Conservation (phyloP, 306 rosid species). For the Cicer cuneatum region DNA sequence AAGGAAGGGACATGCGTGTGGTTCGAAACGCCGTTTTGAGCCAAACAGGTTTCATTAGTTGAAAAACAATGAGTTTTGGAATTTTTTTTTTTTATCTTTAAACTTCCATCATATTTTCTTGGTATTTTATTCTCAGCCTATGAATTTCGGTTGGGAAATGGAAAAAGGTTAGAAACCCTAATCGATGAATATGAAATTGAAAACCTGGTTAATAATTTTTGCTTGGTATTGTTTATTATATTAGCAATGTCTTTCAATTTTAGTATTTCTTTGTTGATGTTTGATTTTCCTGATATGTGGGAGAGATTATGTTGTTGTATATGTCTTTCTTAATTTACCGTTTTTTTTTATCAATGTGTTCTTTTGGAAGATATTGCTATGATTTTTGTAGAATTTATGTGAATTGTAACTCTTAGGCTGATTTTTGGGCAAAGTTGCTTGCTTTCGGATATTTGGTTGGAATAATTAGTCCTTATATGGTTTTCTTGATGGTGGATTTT, state of each 20-base stretch:
- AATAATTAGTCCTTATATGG: background rate
- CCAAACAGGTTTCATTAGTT: constrained; percentile 82
- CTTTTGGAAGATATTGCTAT: constrained; percentile 20
- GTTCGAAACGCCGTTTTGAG: constrained; percentile 81
- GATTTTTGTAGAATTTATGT: background rate
- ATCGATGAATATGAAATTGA: constrained; percentile 31
- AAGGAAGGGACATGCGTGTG: constrained; percentile 66
- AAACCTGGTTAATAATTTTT: background rate
- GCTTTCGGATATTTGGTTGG: constrained; percentile 11
- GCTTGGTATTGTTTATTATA: background rate
- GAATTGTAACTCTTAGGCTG: background rate
- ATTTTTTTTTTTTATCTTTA: background rate
- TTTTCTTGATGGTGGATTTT: constrained; percentile 23
- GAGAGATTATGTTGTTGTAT: background rate
- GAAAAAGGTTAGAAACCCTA: constrained; percentile 20
- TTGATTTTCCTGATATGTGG: background rate
- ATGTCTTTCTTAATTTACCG: constrained; percentile 5
- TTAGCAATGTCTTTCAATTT: background rate
- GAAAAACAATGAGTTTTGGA: constrained; percentile 3
- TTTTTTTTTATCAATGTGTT: constrained; percentile 1
- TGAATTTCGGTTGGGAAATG: constrained; percentile 13
- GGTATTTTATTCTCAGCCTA: background rate
- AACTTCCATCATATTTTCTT: background rate
- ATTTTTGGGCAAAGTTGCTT: constrained; percentile 28
- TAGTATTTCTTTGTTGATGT: constrained; percentile 2